Conservation (phyloP, 495 filamentous ascomycete genomes). For the Filosporella fistucella region DNA sequence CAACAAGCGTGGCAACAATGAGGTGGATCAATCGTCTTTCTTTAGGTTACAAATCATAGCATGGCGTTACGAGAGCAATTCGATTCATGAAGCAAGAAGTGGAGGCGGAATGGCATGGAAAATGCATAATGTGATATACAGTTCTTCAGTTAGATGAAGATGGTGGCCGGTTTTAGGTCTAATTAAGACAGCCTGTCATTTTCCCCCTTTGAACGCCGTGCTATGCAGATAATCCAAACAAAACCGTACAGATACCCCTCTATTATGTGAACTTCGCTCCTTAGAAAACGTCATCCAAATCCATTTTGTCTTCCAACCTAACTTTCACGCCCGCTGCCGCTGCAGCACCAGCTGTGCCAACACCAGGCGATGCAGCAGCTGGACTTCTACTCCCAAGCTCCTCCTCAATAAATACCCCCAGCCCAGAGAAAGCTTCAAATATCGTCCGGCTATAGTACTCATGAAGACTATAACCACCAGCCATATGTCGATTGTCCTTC, state of each 20-base stretch:
- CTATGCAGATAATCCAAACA: too few relatives aligned
- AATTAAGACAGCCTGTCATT: too few relatives aligned
- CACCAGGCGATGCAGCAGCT: slow-evolving; percentile 23
- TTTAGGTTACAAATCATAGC: slow-evolving; percentile 15
- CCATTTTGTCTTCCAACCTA: slow-evolving; percentile 42
- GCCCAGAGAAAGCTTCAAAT: slow-evolving; percentile 84
- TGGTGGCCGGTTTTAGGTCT: too few relatives aligned
- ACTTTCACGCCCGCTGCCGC: slow-evolving; percentile 30
- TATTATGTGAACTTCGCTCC: neutral
- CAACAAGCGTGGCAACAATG: slow-evolving; percentile 51
- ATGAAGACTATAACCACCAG: slow-evolving; percentile 75
- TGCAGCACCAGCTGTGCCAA: slow-evolving; percentile 22
- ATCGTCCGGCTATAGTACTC: slow-evolving; percentile 79
- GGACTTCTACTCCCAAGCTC: slow-evolving; percentile 46
- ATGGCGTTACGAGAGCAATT: slow-evolving; percentile 22
- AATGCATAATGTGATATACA: slow-evolving; percentile 20
- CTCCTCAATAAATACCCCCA: slow-evolving; percentile 80
- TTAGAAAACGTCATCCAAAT: slow-evolving; percentile 38
- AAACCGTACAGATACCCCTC: slow-evolving; percentile 6
- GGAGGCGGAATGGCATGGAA: slow-evolving; percentile 1
- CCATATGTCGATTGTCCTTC: slow-evolving; percentile 54
- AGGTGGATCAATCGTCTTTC: neutral
- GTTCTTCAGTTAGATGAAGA: too few relatives aligned
- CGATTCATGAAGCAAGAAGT: neutral
- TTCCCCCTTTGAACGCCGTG: too few relatives aligned